Evolutionary conservation across 164 flowering plant species (phyloP).

Genomic region (Berberis vulgaris): DNA sequence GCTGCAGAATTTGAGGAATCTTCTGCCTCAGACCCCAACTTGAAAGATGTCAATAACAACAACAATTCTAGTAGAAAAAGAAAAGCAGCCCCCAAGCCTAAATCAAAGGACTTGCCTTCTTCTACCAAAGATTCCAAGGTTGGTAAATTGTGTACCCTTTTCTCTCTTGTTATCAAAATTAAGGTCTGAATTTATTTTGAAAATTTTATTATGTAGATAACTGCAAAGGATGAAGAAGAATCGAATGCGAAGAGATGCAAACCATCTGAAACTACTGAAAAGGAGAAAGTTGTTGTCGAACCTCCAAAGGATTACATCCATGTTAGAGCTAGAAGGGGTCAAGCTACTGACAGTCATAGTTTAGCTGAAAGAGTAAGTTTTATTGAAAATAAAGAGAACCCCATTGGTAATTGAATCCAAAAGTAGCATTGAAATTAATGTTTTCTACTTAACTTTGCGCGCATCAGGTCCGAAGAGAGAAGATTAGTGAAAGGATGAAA

Average conservation of each 20-base stretch:
- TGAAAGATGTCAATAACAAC: slow-evolving; percentile 11
- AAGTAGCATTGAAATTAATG: neutral
- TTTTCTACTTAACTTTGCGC: neutral
- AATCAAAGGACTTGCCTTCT: slow-evolving; percentile 17
- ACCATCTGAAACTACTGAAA: slow-evolving; percentile 23
- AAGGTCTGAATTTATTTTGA: too few species aligned
- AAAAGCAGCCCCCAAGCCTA: slow-evolving; percentile 20
- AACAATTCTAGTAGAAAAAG: slow-evolving; percentile 14
- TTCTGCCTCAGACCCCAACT: slow-evolving; percentile 6
- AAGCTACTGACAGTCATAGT: slow-evolving; percentile 97
- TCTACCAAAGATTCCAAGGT: slow-evolving; percentile 28
- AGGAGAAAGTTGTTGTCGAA: slow-evolving; percentile 31
- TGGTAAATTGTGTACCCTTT: neutral
- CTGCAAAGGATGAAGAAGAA: slow-evolving; percentile 26
- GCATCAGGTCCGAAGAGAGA: slow-evolving; percentile 82
- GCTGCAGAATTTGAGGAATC: slow-evolving; percentile 15
- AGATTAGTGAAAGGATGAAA: slow-evolving; percentile 93
- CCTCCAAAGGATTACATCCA: slow-evolving; percentile 89
- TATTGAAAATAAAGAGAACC: neutral
- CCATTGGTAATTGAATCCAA: neutral
- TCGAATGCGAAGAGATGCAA: slow-evolving; percentile 47
- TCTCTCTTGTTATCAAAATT: neutral
- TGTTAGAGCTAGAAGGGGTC: slow-evolving; percentile 97
- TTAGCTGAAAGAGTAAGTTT: slow-evolving; percentile 82
- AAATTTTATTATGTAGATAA: slow-evolving; percentile 20